A percentile compares a stretch with the other conserved stretches of the same genome.
These are phyloP conservation scores for Microdochium trichocladiopsis DNA, from an alignment of 2,329 filamentous ascomycete genomes.

Conservation along the genomic window DNA sequence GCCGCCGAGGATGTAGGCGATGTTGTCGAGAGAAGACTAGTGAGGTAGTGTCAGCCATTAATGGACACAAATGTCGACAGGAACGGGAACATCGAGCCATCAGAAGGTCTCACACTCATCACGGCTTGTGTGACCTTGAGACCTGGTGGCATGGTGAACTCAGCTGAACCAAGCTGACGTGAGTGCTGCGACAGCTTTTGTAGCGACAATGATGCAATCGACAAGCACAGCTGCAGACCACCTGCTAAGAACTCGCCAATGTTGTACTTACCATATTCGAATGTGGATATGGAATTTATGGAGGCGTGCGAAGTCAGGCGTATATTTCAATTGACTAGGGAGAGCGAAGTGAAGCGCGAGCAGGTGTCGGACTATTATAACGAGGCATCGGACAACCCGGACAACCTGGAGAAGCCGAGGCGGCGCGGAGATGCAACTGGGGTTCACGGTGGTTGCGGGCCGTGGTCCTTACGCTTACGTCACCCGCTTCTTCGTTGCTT, in stretches of 20 bases:
- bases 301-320: too few species aligned
- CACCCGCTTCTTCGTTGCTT: background rate
- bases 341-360: too few species aligned
- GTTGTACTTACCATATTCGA: too few species aligned
- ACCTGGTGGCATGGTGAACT: background rate
- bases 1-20: conserved; percentile 71
- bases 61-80: conserved; percentile 1
- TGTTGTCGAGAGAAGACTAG: conserved; percentile 36
- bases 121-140: background rate
- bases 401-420: background rate
- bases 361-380: background rate
- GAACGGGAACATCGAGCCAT: too few species aligned
- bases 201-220: too few species aligned
- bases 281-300: too few species aligned
- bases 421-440: background rate
- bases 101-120: too few species aligned
- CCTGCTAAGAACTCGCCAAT: too few species aligned
- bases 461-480: background rate
- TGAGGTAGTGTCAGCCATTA: conserved; percentile 10
- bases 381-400: background rate
- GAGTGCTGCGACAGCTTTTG: too few species aligned
- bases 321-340: too few species aligned
- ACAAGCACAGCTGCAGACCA: background rate
- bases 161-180: too few species aligned
- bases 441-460: background rate